Evolutionary conservation across 768 basidiomycete genomes (phyloP).

Genomic region (Podaxis sp.): DNA sequence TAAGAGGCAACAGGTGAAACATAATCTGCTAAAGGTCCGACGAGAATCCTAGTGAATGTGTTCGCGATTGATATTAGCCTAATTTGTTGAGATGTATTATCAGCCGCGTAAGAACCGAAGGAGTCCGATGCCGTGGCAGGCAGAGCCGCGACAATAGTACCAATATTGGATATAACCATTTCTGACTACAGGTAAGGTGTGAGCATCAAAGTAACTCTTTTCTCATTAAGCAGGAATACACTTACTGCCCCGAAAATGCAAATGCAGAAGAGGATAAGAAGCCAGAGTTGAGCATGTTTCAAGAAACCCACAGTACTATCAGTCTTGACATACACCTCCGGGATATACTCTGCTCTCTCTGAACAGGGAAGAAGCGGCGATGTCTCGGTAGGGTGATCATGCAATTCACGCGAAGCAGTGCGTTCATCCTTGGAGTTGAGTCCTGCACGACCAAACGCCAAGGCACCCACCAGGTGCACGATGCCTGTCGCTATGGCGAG

Average conservation of each 20-base stretch:
- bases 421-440: conserved; percentile 3
- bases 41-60: conserved; percentile 61
- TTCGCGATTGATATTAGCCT: conserved; percentile 67
- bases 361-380: conserved; percentile 24
- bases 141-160: conserved; percentile 67
- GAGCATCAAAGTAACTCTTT: background rate
- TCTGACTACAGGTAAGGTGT: conserved; percentile 43
- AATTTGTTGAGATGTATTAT: conserved; percentile 59
- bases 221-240: conserved; percentile 11
- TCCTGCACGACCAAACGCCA: conserved; percentile 13
- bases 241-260: conserved; percentile 68
- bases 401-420: background rate
- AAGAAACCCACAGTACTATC: conserved; percentile 39
- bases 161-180: conserved; percentile 83
- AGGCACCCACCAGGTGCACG: conserved; percentile 54
- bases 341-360: conserved; percentile 1
- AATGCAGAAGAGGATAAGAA: conserved; percentile 46
- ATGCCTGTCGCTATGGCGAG: conserved; percentile 49
- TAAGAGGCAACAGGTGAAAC: conserved; percentile 57
- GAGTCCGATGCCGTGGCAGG: conserved; percentile 26
- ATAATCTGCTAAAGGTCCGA: conserved; percentile 70
- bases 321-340: conserved; percentile 6
- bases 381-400: conserved; percentile 23
- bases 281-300: conserved; percentile 59
- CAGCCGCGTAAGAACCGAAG: conserved; percentile 13